Evolutionary conservation across 2,329 filamentous ascomycete genomes (phyloP).

Genomic region (Pseudogymnoascus sp.): DNA sequence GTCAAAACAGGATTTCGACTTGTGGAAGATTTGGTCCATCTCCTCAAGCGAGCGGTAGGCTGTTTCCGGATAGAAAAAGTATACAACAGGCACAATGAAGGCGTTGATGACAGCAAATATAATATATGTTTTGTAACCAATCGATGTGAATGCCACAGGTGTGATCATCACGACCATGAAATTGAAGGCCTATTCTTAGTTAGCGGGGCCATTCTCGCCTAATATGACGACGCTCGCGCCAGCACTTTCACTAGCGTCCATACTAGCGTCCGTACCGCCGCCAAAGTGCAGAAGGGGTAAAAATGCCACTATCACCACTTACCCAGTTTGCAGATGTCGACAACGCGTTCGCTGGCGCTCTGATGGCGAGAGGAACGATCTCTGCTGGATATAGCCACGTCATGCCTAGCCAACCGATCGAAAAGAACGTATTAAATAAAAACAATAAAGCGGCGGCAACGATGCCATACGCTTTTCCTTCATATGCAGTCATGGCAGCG

Average conservation of each 20-base stretch:
- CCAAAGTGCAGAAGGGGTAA: neutral
- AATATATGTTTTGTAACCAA: conserved; percentile 52
- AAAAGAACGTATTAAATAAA: conserved; percentile 47
- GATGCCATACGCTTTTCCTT: conserved; percentile 23
- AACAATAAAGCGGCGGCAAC: too few relatives aligned
- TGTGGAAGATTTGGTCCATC: conserved; percentile 57
- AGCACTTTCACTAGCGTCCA: neutral
- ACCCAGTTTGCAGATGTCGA: conserved; percentile 30
- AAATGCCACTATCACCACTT: neutral
- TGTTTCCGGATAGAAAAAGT: conserved; percentile 58
- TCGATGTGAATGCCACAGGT: conserved; percentile 35
- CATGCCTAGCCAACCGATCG: conserved; percentile 43
- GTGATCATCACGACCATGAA: conserved; percentile 38
- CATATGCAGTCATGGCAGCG: conserved; percentile 23
- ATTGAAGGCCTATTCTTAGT: conserved; percentile 46
- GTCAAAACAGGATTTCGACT: conserved; percentile 37
- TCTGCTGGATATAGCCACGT: conserved; percentile 51
- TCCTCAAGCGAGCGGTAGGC: conserved; percentile 56
- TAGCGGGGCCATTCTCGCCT: conserved; percentile 11
- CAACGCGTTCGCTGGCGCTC: conserved; percentile 50
- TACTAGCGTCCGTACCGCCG: conserved; percentile 17
- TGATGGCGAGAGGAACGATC: conserved; percentile 42
- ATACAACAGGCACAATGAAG: conserved; percentile 32
- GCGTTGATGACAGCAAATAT: conserved; percentile 48
- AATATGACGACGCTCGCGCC: conserved; percentile 23